Percentiles rank a stretch among this genome's conserved stretches.
phyloP scores from a whole-genome alignment of 2,329 filamentous ascomycete genomes.

The Cordyceps sp. region DNA sequence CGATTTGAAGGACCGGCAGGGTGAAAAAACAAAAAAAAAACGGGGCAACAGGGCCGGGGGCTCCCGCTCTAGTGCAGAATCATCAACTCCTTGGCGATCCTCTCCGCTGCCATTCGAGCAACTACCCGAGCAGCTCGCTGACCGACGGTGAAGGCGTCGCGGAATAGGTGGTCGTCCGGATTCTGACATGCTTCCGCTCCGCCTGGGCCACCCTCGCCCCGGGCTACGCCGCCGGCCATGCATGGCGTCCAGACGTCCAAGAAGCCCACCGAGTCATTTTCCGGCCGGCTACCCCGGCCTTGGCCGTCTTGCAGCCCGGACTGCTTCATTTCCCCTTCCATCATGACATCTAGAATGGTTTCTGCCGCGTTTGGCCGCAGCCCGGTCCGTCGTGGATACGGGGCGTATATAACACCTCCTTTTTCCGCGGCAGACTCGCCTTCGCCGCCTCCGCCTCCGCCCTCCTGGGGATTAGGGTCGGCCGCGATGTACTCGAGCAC shows the following conservation, averaged over 20 bases:
- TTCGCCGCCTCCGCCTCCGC: not conserved
- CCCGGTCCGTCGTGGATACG: conserved; percentile 22
- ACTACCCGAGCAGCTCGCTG: conserved; percentile 13
- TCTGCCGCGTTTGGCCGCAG: conserved; percentile 22
- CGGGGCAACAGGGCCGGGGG: no score
- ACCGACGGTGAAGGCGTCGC: conserved; percentile 29
- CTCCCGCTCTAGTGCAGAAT: no score
- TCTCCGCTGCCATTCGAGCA: conserved; percentile 4
- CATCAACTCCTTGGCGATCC: conserved; percentile 11
- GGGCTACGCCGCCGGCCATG: conserved; percentile 8
- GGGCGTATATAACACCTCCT: conserved; percentile 13
- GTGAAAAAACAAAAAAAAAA: no score
- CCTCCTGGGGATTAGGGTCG: no score
- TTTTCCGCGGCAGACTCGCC: not conserved
- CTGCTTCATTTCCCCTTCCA: conserved; percentile 29
- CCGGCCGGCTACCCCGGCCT: conserved; percentile 22
- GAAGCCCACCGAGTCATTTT: conserved; percentile 18
- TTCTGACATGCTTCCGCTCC: conserved; percentile 18
- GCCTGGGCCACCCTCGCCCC: conserved; percentile 5
- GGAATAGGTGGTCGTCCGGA: conserved; percentile 32
- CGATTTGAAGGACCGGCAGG: no score
- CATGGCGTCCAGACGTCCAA: conserved; percentile 27
- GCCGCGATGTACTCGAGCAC: conserved; percentile 6
- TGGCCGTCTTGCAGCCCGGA: conserved; percentile 23
- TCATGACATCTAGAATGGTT: conserved; percentile 25